These are phyloP conservation scores for Ophiocordyceps camponoti-rufipedis DNA, from an alignment of 2,329 filamentous ascomycete species.

Conservation along the genomic window DNA sequence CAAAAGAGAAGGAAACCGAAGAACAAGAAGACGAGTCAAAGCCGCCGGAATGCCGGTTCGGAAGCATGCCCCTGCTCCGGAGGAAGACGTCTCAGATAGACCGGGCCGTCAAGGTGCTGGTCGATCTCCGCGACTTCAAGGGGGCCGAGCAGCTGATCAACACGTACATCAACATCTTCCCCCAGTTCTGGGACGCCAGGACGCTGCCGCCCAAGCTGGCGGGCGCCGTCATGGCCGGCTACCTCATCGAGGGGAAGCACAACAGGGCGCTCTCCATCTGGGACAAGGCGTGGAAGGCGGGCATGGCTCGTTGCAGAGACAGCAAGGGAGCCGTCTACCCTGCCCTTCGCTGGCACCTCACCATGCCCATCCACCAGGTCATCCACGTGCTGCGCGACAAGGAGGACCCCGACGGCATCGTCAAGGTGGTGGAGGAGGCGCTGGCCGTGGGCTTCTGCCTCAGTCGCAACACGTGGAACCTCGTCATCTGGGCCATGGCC, in stretches of 20 bases:
- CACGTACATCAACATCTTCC: conserved; percentile 27
- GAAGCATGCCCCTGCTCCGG: conserved; percentile 8
- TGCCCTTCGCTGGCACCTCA: conserved; percentile 32
- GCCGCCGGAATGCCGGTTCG: neutral
- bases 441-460: conserved; percentile 51
- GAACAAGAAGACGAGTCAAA: neutral
- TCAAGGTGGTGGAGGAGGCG: conserved; percentile 34
- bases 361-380: conserved; percentile 29
- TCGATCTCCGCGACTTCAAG: conserved; percentile 23
- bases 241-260: conserved; percentile 37
- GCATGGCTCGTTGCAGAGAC: conserved; percentile 17
- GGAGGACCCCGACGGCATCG: conserved; percentile 26
- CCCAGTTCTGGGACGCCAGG: conserved; percentile 12
- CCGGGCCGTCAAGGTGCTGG: conserved; percentile 15
- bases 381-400: conserved; percentile 22
- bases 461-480: conserved; percentile 66
- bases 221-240: conserved; percentile 48
- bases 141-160: conserved; percentile 39
- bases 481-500: conserved; percentile 51
- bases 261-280: conserved; percentile 48
- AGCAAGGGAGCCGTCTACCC: conserved; percentile 17
- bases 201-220: conserved; percentile 36
- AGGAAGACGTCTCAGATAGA: conserved; percentile 12
- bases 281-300: conserved; percentile 38
- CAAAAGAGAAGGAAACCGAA: neutral